These are phyloP conservation scores for Trametes sp. DNA, from an alignment of 1,284 basidiomycete species.

Conservation along the genomic window DNA sequence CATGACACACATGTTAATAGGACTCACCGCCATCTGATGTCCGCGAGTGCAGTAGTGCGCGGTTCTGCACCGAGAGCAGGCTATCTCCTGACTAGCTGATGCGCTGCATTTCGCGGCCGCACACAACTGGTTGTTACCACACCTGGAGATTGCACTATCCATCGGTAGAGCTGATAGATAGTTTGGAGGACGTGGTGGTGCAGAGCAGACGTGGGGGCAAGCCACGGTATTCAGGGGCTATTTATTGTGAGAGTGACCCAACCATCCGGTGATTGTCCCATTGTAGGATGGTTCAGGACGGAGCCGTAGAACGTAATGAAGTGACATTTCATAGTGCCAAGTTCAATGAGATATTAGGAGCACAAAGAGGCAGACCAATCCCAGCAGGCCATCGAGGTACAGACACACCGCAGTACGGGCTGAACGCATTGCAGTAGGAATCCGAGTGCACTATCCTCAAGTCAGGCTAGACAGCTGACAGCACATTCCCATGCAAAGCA, in stretches of 20 bases:
- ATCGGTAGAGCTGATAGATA: neutral
- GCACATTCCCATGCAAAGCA: no score
- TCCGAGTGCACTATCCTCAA: no score
- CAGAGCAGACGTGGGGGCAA: neutral
- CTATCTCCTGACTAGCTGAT: neutral
- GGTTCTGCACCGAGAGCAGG: constrained; percentile 7
- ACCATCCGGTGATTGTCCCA: constrained; percentile 4
- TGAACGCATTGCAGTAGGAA: no score
- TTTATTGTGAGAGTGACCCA: neutral
- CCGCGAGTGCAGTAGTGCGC: constrained; percentile 11
- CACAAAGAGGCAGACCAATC: no score
- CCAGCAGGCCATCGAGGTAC: no score
- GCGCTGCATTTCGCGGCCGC: no score
- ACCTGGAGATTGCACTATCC: neutral
- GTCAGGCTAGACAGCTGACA: no score
- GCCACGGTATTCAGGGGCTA: neutral
- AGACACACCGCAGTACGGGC: no score
- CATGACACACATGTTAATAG: no score
- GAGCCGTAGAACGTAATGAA: neutral
- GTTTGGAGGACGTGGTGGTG: neutral
- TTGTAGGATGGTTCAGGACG: neutral
- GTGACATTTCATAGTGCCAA: neutral
- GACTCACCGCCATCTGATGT: constrained; percentile 17
- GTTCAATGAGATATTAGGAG: no score
- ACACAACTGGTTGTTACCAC: no score